Conservation (phyloP, 441 rosid genomes). For the Francoa sonchifolia region DNA sequence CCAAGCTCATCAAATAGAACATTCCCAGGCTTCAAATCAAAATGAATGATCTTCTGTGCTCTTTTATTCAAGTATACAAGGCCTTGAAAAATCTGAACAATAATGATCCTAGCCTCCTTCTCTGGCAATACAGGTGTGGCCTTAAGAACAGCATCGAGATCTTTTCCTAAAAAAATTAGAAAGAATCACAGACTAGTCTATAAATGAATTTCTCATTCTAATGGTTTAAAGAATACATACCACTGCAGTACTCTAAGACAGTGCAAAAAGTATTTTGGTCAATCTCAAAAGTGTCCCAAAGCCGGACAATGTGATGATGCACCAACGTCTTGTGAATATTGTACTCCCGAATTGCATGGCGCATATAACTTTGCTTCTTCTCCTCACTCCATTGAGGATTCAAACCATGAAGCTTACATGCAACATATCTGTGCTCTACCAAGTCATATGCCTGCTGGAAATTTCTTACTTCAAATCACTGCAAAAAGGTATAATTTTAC, state of each 20-base stretch:
- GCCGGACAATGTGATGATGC: conserved; percentile 95
- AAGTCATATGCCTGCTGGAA: conserved; percentile 96
- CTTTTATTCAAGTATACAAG: conserved; percentile 85
- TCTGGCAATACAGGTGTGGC: conserved; percentile 86
- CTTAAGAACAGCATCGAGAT: conserved; percentile 94
- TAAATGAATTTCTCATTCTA: no score
- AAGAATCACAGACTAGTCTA: neutral
- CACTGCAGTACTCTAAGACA: conserved; percentile 90
- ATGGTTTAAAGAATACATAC: no score
- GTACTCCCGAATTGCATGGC: conserved; percentile 92
- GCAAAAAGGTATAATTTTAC: conserved; percentile 43
- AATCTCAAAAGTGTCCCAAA: conserved; percentile 97
- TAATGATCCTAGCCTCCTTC: conserved; percentile 85
- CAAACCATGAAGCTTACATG: conserved; percentile 96
- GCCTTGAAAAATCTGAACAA: conserved; percentile 94
- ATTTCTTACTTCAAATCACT: conserved; percentile 58
- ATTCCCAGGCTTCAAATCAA: conserved; percentile 97
- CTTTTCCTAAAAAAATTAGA: conserved; percentile 49
- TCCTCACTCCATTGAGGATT: conserved; percentile 99
- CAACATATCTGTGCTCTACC: conserved; percentile 93
- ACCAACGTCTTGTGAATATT: conserved; percentile 95
- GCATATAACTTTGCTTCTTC: conserved; percentile 93
- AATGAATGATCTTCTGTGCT: conserved; percentile 84
- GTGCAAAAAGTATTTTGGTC: conserved; percentile 98
- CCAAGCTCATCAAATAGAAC: conserved; percentile 95